Evolutionary conservation across 164 flowering plant genomes (phyloP).

Genomic region (Piper longum): DNA sequence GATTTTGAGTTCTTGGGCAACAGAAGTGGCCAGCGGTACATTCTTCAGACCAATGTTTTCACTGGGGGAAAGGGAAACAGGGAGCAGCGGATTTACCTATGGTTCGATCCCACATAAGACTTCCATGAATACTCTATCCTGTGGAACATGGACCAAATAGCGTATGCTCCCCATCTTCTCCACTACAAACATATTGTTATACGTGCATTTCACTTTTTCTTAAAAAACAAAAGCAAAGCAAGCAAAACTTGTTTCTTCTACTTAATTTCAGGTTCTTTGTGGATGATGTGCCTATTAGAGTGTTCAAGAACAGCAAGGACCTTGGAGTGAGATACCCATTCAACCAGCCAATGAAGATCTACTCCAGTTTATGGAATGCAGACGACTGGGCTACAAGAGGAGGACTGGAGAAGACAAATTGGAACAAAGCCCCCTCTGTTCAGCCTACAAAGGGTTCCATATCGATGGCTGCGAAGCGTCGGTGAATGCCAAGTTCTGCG

Average conservation of each 20-base stretch:
- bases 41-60: conserved; percentile 73
- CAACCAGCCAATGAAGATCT: conserved; percentile 56
- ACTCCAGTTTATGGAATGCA: conserved; percentile 57
- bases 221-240: too few species aligned
- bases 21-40: conserved; percentile 68
- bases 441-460: conserved; percentile 42
- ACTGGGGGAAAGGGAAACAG: conserved; percentile 64
- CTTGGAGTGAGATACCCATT: conserved; percentile 41
- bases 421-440: conserved; percentile 48
- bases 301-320: conserved; percentile 51
- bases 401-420: conserved; percentile 53
- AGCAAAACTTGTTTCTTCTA: not conserved
- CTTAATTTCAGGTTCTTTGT: conserved; percentile 33
- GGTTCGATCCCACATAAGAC: conserved; percentile 67
- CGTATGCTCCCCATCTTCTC: conserved; percentile 21
- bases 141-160: conserved; percentile 54
- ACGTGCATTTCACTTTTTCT: too few species aligned
- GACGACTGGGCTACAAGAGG: conserved; percentile 69
- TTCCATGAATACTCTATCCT: conserved; percentile 52
- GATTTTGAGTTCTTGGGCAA: conserved; percentile 86
- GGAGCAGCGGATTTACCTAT: conserved; percentile 61
- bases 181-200: too few species aligned
- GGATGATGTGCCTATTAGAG: conserved; percentile 45
- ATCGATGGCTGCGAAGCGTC: conserved; percentile 48
- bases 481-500: conserved; percentile 36